phyloP scores from a whole-genome alignment of 2,329 filamentous ascomycete genomes.

The Colletotrichum tofieldiae region DNA sequence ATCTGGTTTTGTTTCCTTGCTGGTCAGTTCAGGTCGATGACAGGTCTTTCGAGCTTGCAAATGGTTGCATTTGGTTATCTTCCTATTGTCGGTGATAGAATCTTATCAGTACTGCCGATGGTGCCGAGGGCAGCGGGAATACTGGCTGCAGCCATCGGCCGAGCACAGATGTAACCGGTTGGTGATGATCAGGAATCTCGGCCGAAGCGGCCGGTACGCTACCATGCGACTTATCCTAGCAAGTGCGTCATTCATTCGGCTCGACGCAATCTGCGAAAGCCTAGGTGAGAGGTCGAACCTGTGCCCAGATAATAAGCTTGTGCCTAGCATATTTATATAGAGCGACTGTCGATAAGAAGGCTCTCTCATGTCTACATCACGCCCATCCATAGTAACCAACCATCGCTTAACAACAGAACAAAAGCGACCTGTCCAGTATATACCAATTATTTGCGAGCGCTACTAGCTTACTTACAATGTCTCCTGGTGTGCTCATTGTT shows the following conservation, averaged over 20 bases:
- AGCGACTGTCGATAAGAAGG: too few relatives aligned
- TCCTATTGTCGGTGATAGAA: too few relatives aligned
- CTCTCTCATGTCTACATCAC: background rate
- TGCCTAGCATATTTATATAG: background rate
- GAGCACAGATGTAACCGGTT: background rate
- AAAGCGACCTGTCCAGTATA: background rate
- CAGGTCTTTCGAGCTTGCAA: background rate
- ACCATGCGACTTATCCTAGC: background rate
- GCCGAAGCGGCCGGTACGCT: background rate
- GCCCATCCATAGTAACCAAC: background rate
- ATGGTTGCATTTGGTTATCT: background rate
- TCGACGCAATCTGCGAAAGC: too few relatives aligned
- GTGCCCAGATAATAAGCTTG: background rate
- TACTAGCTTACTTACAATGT: constrained; percentile 11
- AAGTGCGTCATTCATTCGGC: background rate
- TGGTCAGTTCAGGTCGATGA: background rate
- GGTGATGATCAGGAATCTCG: background rate
- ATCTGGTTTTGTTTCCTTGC: too few relatives aligned
- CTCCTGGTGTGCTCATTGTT: background rate
- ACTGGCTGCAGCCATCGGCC: background rate
- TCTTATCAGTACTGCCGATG: constrained; percentile 2
- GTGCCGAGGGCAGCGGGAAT: background rate
- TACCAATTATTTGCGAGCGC: background rate
- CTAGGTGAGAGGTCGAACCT: background rate
- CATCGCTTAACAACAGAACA: background rate